These are phyloP conservation scores for Pulveroboletus ravenelii DNA, from an alignment of 768 basidiomycete species.

Conservation along the genomic window DNA sequence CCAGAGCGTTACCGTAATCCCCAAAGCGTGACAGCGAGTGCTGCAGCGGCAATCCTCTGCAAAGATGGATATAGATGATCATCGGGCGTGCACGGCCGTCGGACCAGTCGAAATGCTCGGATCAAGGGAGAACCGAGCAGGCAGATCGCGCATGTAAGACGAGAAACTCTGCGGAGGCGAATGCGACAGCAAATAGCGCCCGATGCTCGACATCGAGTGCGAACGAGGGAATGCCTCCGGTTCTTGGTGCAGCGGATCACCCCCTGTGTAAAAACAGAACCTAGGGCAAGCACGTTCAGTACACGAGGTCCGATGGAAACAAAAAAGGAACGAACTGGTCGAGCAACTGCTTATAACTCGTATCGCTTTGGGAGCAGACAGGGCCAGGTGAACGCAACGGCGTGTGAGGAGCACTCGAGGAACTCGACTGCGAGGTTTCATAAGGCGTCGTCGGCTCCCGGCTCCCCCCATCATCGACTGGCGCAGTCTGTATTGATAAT, in stretches of 20 bases:
- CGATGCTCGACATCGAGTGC: constrained; percentile 52
- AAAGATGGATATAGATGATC: background rate
- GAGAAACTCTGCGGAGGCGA: constrained; percentile 27
- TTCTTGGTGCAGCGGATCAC: constrained; percentile 34
- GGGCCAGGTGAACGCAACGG: constrained; percentile 40
- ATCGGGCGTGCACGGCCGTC: constrained; percentile 16
- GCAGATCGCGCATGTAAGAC: constrained; percentile 17
- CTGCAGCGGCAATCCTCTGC: background rate
- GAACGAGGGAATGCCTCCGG: constrained; percentile 34
- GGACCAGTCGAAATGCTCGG: constrained; percentile 29
- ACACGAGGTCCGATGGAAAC: background rate
- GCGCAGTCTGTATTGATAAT: constrained; percentile 11
- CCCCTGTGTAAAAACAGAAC: constrained; percentile 79
- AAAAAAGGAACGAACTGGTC: constrained; percentile 47
- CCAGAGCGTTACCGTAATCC: background rate
- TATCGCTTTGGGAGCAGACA: constrained; percentile 23
- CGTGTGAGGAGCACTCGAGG: constrained; percentile 42
- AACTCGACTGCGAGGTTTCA: constrained; percentile 38
- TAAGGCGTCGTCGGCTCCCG: constrained; percentile 49
- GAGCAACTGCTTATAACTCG: constrained; percentile 58
- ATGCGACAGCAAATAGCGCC: constrained; percentile 41
- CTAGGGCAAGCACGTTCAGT: constrained; percentile 33
- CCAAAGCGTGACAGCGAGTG: background rate
- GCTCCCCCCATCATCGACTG: constrained; percentile 22
- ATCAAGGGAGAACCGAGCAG: constrained; percentile 23